These are phyloP conservation scores for Chaetomium globosum DNA, from an alignment of 2,329 filamentous ascomycete genomes.

Conservation along the genomic window DNA sequence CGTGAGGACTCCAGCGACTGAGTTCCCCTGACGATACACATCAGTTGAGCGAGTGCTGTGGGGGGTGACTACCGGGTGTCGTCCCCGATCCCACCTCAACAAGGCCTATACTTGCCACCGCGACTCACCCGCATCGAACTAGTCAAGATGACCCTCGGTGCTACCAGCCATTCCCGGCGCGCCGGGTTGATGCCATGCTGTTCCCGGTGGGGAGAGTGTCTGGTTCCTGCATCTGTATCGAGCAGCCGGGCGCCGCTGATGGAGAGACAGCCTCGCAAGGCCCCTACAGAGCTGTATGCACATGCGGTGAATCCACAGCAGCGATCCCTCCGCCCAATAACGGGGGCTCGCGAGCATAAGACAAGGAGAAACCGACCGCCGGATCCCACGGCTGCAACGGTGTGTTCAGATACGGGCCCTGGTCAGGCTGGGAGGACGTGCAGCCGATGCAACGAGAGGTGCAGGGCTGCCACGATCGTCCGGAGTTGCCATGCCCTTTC, in stretches of 20 bases:
- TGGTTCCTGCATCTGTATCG: constrained; percentile 21
- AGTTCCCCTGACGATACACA: constrained; percentile 32
- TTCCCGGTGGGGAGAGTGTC: neutral
- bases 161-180: constrained; percentile 30
- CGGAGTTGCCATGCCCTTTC: neutral
- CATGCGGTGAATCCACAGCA: constrained; percentile 29
- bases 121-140: constrained; percentile 8
- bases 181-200: constrained; percentile 29
- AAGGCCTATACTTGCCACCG: constrained; percentile 18
- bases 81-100: constrained; percentile 19
- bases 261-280: constrained; percentile 25
- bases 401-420: constrained; percentile 23
- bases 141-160: constrained; percentile 8
- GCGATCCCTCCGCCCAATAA: constrained; percentile 22
- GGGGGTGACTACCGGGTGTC: constrained; percentile 16
- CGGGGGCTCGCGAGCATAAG: neutral
- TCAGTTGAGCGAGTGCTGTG: constrained; percentile 17
- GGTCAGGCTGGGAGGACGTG: constrained; percentile 32
- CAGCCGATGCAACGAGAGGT: constrained; percentile 22
- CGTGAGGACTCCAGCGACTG: constrained; percentile 29
- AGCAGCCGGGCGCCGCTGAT: constrained; percentile 19
- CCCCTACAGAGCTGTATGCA: constrained; percentile 36
- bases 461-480: constrained; percentile 22
- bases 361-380: constrained; percentile 21
- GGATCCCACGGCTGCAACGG: constrained; percentile 31